phyloP scores from a whole-genome alignment of 78 protist genomes.

The Chrysochromulina tobinii region DNA sequence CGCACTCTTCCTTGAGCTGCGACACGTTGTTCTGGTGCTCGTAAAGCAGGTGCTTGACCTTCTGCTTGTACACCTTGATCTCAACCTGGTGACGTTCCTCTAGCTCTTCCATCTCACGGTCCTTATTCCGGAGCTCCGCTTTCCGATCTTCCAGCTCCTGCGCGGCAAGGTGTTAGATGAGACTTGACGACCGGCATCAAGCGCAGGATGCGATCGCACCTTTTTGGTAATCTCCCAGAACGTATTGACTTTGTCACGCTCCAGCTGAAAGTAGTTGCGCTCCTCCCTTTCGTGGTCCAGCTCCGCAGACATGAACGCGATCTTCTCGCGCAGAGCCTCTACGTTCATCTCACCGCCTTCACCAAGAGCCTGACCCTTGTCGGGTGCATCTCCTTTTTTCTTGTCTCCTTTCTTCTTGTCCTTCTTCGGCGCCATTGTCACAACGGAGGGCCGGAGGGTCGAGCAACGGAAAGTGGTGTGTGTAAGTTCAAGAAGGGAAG shows the following conservation, averaged over 20 bases:
- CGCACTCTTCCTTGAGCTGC: slow-evolving; percentile 52
- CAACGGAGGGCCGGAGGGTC: too few relatives aligned
- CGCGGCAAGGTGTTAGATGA: too few relatives aligned
- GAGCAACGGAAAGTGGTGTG: too few relatives aligned
- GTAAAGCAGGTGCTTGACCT: slow-evolving; percentile 74
- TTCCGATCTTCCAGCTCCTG: slow-evolving; percentile 63
- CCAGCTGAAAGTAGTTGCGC: slow-evolving; percentile 82
- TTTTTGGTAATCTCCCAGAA: slow-evolving; percentile 80
- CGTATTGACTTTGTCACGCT: slow-evolving; percentile 73
- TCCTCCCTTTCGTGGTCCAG: slow-evolving; percentile 58
- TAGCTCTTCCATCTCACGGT: slow-evolving; percentile 75
- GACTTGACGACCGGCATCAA: too few relatives aligned
- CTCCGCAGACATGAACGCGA: background rate
- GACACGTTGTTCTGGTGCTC: slow-evolving; percentile 81
- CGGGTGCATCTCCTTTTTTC: slow-evolving; percentile 2
- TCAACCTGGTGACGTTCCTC: slow-evolving; percentile 79
- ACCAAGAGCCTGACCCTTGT: background rate
- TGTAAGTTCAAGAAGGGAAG: too few relatives aligned
- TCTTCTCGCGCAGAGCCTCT: slow-evolving; percentile 22
- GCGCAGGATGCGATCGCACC: too few relatives aligned
- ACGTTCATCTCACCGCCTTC: background rate
- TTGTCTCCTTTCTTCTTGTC: slow-evolving; percentile 25
- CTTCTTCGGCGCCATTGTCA: background rate
- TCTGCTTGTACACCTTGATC: slow-evolving; percentile 81
- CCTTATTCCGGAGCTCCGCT: slow-evolving; percentile 80